Percentiles rank a stretch among this genome's conserved stretches.
phyloP scores from a whole-genome alignment of 2,329 filamentous ascomycete genomes.

The Colletotrichum costaricense region DNA sequence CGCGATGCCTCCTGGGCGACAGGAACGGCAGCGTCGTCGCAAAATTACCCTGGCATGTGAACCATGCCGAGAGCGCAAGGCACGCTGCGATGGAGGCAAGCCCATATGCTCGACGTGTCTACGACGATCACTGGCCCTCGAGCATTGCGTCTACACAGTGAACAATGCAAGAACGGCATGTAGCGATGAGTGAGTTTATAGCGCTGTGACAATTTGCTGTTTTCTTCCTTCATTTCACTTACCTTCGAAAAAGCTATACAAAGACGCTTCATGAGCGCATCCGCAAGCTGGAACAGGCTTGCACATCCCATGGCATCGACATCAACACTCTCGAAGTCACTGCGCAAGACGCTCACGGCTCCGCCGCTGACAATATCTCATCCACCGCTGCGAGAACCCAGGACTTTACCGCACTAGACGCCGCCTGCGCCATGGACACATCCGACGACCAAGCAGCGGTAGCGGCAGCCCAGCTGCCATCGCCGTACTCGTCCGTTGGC shows the following conservation, averaged over 20 bases:
- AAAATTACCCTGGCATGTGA: constrained; percentile 54
- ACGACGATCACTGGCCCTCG: constrained; percentile 45
- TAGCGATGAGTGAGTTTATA: not conserved
- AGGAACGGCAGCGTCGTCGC: constrained; percentile 14
- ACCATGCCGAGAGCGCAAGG: constrained; percentile 53
- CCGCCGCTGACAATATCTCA: not conserved
- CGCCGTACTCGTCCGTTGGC: constrained; percentile 21
- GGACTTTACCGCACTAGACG: not conserved
- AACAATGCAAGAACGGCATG: constrained; percentile 48
- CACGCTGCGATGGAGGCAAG: constrained; percentile 54
- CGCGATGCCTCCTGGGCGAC: not conserved
- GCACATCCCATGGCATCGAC: constrained; percentile 31
- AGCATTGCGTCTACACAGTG: constrained; percentile 51
- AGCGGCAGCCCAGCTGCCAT: not conserved
- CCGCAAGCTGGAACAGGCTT: constrained; percentile 40
- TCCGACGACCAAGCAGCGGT: not conserved
- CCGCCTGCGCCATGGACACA: not conserved
- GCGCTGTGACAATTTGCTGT: fast-evolving
- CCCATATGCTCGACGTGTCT: constrained; percentile 56
- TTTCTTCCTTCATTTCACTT: not conserved
- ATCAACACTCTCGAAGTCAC: not conserved
- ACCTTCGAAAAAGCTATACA: constrained; percentile 34
- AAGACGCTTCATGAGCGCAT: constrained; percentile 42
- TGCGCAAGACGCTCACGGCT: not conserved
- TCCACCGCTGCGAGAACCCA: not conserved